Evolutionary conservation across 2,329 filamentous ascomycete genomes (phyloP).

Genomic region (Bipolaris victoriae): DNA sequence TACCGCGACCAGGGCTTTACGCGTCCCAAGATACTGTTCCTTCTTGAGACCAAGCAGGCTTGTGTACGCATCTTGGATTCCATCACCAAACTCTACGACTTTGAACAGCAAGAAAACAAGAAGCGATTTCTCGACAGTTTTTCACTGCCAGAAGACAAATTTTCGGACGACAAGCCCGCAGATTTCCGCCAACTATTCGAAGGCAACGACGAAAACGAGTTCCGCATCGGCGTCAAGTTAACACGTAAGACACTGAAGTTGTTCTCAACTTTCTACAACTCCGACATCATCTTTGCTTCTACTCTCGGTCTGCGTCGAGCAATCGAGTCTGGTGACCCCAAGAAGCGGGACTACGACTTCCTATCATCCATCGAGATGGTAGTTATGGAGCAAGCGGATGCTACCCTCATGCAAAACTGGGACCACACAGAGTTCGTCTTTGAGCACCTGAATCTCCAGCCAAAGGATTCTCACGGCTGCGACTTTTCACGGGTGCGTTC

Average conservation of each 20-base stretch:
- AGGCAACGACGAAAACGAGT: constrained; percentile 97
- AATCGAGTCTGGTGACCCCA: constrained; percentile 75
- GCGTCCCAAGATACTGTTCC: constrained; percentile 87
- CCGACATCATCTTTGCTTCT: constrained; percentile 91
- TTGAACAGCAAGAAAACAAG: constrained; percentile 93
- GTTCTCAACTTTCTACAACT: constrained; percentile 94
- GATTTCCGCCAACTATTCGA: constrained; percentile 91
- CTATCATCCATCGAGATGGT: constrained; percentile 91
- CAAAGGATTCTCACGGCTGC: constrained; percentile 86
- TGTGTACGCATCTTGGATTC: constrained; percentile 79
- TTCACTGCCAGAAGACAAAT: constrained; percentile 69
- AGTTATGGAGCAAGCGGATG: constrained; percentile 89
- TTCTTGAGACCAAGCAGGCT: constrained; percentile 86
- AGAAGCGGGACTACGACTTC: constrained; percentile 82
- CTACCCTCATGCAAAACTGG: constrained; percentile 97
- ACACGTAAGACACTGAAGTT: constrained; percentile 95
- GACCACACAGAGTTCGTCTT: constrained; percentile 94
- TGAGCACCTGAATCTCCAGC: constrained; percentile 87
- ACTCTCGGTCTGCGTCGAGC: constrained; percentile 88
- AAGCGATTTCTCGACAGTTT: constrained; percentile 90
- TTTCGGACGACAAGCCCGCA: constrained; percentile 75
- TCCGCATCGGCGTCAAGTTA: constrained; percentile 93
- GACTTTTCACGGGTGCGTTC: constrained; percentile 89
- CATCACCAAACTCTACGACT: constrained; percentile 76
- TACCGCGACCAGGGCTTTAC: constrained; percentile 94